Evolutionary conservation across 768 basidiomycete genomes (phyloP), one percentile per base, ranked within the genome.

Genomic region (Strobilomyces echinocephalus): DNA sequence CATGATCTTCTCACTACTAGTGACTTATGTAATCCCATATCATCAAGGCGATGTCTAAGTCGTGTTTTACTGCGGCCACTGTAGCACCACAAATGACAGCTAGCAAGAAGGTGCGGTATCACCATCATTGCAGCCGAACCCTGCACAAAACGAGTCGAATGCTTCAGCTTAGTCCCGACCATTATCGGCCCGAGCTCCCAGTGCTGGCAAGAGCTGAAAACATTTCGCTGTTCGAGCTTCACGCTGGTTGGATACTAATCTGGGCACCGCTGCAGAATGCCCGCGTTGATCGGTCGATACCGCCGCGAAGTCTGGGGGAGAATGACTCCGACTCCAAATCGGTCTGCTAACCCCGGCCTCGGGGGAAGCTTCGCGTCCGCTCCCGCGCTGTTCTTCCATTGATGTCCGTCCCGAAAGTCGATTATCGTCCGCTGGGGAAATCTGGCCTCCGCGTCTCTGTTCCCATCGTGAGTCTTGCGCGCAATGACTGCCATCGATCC

Each of bases 391-490:
- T 20, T 33, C 30, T 30, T 7, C 30, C 30, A 6, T 5, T 7
- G 9, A 36, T 54, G 54, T 45, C 62, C 30, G 34, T 11, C n/a
- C 39, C 52, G 10, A 42, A 39, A 18, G 65, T 67, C 16, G 55
- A 63, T 20, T 70, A 69, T 31, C 60, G 50, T 30, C 54, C 36
- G 30, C 55, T 72, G 15, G 65, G 69, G 18, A 64, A 63, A 33
- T 51, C 67, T 15, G 69, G 71, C 28, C 58, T 72, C 20, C 58
- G 60, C 10, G 70, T 72, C 31, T 72, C 69, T 2, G 69, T 72
- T 12, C 70, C 70, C 6, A 68, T 71, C n/a, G 61, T 63, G 55
- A 59, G 68, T 58, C 10, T 51, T 5, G 28, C 15, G 15, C 26
- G 5, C 10, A 1, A 16, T 20, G 36, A 21, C 10, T 6, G 16